phyloP scores from a whole-genome alignment of 1,284 basidiomycete species.

The Ceratobasidium sp. region DNA sequence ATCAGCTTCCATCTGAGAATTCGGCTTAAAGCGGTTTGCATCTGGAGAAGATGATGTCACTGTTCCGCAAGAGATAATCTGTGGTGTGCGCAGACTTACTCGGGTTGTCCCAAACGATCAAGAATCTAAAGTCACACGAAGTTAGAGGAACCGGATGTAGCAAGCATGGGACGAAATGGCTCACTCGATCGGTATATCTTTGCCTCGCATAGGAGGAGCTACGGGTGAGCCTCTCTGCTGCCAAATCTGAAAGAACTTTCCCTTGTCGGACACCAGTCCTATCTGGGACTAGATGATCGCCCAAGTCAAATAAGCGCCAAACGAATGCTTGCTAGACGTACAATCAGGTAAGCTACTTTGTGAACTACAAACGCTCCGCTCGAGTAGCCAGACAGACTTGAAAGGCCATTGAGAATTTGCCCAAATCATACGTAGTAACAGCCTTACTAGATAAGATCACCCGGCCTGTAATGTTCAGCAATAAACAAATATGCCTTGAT shows the following conservation, averaged over 20 bases:
- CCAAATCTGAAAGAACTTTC: slow-evolving; percentile 2
- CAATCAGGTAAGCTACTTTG: slow-evolving; percentile 42
- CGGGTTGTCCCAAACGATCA: slow-evolving; percentile 29
- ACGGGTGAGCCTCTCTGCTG: too few relatives aligned
- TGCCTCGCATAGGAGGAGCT: too few relatives aligned
- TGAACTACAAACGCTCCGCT: slow-evolving; percentile 42
- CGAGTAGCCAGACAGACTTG: slow-evolving; percentile 25
- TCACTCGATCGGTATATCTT: too few relatives aligned
- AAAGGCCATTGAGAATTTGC: background rate
- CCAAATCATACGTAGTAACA: too few relatives aligned
- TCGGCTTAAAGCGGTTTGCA: too few relatives aligned
- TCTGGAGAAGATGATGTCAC: too few relatives aligned
- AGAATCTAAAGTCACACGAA: background rate
- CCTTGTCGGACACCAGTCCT: slow-evolving; percentile 13
- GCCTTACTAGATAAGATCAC: slow-evolving; percentile 17
- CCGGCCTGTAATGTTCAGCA: background rate
- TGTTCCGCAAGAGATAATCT: too few relatives aligned
- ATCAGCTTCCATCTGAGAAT: background rate
- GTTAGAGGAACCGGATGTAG: too few relatives aligned
- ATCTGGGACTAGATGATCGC: slow-evolving; percentile 16
- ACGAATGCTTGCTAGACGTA: background rate
- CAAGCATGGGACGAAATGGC: too few relatives aligned
- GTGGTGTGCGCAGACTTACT: slow-evolving; percentile 2
- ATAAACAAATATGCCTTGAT: slow-evolving; percentile 5
- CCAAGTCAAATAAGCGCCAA: background rate